phyloP scores from a whole-genome alignment of 2,329 filamentous ascomycete species.

The Pseudocercospora pini-densiflorae region DNA sequence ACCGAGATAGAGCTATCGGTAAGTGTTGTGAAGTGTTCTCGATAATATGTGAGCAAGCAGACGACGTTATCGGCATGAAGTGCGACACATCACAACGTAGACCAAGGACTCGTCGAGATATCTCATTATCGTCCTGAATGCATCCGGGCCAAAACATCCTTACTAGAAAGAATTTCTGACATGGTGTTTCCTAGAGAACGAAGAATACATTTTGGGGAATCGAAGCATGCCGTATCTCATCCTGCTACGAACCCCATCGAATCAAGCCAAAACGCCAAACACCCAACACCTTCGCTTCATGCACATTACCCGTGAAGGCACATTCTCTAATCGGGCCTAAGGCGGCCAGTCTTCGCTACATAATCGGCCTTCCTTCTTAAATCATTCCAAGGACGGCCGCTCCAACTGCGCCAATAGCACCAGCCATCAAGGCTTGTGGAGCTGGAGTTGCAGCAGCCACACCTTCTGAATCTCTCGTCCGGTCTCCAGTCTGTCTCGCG shows the following conservation, averaged over 20 bases:
- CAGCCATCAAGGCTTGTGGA: slow-evolving; percentile 17
- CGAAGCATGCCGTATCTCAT: not conserved
- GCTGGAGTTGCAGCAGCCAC: slow-evolving; percentile 3
- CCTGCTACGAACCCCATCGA: not conserved
- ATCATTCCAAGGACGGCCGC: slow-evolving; percentile 14
- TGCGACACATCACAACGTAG: not conserved
- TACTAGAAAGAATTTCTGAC: not conserved
- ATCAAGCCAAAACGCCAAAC: not conserved
- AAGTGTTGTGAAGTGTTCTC: not conserved
- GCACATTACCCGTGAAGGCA: not conserved
- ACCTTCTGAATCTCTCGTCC: not conserved
- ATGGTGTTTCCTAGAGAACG: not conserved
- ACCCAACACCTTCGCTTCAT: slow-evolving; percentile 1
- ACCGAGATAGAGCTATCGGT: not conserved
- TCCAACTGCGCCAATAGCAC: slow-evolving; percentile 12
- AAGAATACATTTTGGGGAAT: not conserved
- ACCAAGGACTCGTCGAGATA: not conserved
- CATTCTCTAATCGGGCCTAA: not conserved
- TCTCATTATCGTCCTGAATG: not conserved
- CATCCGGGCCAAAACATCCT: not conserved
- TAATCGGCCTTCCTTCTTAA: not conserved
- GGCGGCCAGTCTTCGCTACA: not conserved
- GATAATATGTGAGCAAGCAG: not conserved
- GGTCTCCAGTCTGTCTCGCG: not conserved
- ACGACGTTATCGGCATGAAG: not conserved